Conservation (phyloP, 106 monocot species). For the Hemerocallis citrina region DNA sequence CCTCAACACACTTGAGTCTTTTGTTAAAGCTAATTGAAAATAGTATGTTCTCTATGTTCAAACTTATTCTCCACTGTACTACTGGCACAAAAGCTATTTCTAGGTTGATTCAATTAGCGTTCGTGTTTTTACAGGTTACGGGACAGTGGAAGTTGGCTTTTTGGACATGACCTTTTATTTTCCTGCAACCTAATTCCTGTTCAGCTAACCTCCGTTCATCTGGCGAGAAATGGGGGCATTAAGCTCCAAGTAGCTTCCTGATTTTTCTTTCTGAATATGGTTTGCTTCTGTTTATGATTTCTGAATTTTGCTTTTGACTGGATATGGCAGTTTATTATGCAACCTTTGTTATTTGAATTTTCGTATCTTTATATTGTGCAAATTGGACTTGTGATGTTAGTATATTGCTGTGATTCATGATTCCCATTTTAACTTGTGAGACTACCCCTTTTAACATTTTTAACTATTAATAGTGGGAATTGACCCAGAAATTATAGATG, state of each 20-base stretch:
- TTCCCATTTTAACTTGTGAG: too few relatives aligned
- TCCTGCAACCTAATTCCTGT: neutral
- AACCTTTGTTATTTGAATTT: neutral
- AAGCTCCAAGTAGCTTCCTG: neutral
- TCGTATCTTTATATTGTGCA: neutral
- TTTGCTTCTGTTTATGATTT: neutral
- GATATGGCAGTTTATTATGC: neutral
- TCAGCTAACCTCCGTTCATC: neutral
- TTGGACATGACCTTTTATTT: too few relatives aligned
- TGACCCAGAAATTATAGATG: too few relatives aligned
- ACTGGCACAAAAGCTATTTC: neutral
- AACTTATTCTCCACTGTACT: too few relatives aligned
- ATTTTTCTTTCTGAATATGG: neutral
- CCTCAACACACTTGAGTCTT: neutral
- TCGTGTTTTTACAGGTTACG: slow-evolving; percentile 1
- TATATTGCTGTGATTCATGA: too few relatives aligned
- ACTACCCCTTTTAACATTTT: too few relatives aligned
- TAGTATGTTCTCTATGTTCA: neutral
- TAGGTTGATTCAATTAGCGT: neutral
- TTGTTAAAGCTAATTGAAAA: neutral
- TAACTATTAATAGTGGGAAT: too few relatives aligned
- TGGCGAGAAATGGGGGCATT: neutral
- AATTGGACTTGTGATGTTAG: too few relatives aligned
- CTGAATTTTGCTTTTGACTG: neutral
- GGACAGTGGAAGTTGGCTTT: too few relatives aligned